Conservation (phyloP, 2,329 filamentous ascomycete genomes). For the Cladosporium sp. region DNA sequence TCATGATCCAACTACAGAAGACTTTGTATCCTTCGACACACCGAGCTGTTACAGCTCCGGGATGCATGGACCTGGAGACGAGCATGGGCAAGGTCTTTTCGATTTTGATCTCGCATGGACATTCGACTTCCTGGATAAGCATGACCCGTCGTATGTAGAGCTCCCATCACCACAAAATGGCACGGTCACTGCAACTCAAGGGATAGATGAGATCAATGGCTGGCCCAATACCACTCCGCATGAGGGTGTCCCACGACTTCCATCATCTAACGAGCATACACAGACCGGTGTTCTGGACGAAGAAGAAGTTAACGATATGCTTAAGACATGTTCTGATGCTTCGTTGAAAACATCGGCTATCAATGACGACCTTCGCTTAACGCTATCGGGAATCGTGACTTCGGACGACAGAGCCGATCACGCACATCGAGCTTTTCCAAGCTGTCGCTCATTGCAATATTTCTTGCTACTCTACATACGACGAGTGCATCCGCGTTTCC, state of each 20-base stretch:
- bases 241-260: not conserved
- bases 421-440: not conserved
- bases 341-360: not conserved
- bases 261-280: not conserved
- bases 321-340: not conserved
- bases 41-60: not conserved
- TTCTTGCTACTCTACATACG: not conserved
- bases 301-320: not conserved
- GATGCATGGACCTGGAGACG: not conserved
- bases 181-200: not conserved
- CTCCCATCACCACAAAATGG: not conserved
- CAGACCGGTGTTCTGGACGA: not conserved
- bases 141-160: not conserved
- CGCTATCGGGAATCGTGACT: not conserved
- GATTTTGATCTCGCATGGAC: not conserved
- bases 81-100: not conserved
- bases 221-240: not conserved
- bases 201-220: not conserved
- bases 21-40: not conserved
- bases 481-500: not conserved
- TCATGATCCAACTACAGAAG: not conserved
- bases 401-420: not conserved
- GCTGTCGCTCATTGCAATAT: not conserved
- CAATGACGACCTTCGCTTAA: not conserved
- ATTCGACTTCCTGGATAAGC: not conserved